These are phyloP conservation scores for Yamadazyma buinensis DNA, from an alignment of 1,139 yeast species.

Conservation along the genomic window DNA sequence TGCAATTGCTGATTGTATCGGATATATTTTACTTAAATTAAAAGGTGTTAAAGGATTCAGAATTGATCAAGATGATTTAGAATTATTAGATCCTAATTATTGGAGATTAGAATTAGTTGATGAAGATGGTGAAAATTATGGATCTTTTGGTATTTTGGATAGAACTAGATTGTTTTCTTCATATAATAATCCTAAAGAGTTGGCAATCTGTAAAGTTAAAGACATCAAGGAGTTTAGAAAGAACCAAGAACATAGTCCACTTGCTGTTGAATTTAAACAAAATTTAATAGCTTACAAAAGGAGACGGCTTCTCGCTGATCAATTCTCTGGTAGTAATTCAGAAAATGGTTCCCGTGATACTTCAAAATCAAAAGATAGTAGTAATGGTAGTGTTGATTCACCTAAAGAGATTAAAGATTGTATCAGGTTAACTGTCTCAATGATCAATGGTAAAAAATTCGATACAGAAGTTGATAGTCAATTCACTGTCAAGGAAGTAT, in stretches of 20 bases:
- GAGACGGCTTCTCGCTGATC: slow-evolving; percentile 4
- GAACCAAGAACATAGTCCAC: slow-evolving; percentile 47
- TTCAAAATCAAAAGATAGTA: slow-evolving; percentile 2
- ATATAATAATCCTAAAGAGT: slow-evolving; percentile 61
- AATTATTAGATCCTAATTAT: slow-evolving; percentile 47
- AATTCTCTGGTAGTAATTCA: slow-evolving; percentile 6
- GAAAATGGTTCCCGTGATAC: neutral
- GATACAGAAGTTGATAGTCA: slow-evolving; percentile 8
- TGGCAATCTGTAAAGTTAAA: slow-evolving; percentile 52
- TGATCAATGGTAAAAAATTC: slow-evolving; percentile 8
- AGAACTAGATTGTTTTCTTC: slow-evolving; percentile 51
- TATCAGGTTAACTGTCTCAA: slow-evolving; percentile 8
- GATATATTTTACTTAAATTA: slow-evolving; percentile 46
- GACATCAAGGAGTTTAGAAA: slow-evolving; percentile 29
- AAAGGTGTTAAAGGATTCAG: slow-evolving; percentile 10
- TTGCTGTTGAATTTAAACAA: slow-evolving; percentile 42
- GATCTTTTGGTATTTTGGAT: slow-evolving; percentile 66
- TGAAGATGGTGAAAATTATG: slow-evolving; percentile 78
- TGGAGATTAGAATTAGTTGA: slow-evolving; percentile 72
- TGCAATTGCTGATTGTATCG: slow-evolving; percentile 60
- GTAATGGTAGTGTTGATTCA: slow-evolving; percentile 3
- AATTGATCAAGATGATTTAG: slow-evolving; percentile 10
- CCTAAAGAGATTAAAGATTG: neutral
- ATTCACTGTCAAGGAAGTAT: slow-evolving; percentile 28
- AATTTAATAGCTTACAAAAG: slow-evolving; percentile 18